These are phyloP conservation scores for Solidago caesia DNA, from an alignment of 129 eudicot species.

Conservation along the genomic window DNA sequence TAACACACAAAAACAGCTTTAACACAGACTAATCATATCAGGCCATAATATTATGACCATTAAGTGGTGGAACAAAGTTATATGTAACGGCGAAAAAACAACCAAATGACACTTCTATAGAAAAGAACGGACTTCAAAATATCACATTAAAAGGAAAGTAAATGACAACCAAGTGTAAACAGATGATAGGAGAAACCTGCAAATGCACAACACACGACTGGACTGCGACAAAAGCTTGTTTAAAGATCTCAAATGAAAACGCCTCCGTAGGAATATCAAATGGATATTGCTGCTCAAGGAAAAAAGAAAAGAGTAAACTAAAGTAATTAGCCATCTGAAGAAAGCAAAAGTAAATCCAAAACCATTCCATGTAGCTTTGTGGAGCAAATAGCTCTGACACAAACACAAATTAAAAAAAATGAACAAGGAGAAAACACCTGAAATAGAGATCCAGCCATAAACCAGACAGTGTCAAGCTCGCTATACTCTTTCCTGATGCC, in stretches of 20 bases:
- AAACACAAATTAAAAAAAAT: conserved; percentile 13
- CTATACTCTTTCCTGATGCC: conserved; percentile 92
- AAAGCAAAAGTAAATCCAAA: conserved; percentile 7
- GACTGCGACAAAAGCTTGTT: conserved; percentile 97
- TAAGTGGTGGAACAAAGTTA: conserved; percentile 3
- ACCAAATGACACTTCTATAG: neutral
- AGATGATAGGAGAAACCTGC: conserved; percentile 59
- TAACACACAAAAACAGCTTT: conserved; percentile 5
- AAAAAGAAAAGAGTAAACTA: neutral
- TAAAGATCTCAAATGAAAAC: conserved; percentile 94
- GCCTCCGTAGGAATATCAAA: conserved; percentile 99
- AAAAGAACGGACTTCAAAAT: neutral
- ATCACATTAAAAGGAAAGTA: neutral
- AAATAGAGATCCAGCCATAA: conserved; percentile 98
- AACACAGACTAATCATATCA: conserved; percentile 5
- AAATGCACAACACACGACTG: conserved; percentile 98
- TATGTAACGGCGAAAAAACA: neutral
- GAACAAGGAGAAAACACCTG: conserved; percentile 50
- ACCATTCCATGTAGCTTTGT: conserved; percentile 1
- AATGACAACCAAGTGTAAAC: conserved; percentile 5
- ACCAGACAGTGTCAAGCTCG: conserved; percentile 99
- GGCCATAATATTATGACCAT: conserved; percentile 13
- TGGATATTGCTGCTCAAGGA: conserved; percentile 87
- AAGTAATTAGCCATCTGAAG: conserved; percentile 19
- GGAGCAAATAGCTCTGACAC: neutral